Base-by-base conservation (phyloP, 2,329 filamentous ascomycete genomes). In the Arthroderma sp. region DNA sequence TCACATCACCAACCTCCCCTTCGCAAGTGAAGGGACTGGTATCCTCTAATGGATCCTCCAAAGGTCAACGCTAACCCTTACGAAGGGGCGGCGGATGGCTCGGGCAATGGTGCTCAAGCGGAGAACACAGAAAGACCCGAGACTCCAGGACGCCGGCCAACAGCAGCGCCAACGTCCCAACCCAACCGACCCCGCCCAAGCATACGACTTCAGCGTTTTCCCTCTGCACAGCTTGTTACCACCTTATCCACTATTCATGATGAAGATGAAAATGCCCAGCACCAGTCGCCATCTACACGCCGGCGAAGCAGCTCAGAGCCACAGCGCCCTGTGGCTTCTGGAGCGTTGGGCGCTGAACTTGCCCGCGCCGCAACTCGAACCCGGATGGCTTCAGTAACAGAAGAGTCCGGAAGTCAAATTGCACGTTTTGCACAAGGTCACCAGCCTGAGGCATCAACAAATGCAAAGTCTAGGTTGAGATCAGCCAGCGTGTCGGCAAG, bases 281-380 rank as follows among this genome's bases (percentile, higher is more conserved):
- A 61, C 45, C 49, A 52, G 29, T 53, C 51, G 48, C 51, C 57
- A 41, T 50, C 48, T 6, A 56, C 53, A 15, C 59, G 64, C 34
- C 62, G 64, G 36, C 63, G 64, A 50, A 66, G 64, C 49, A 66
- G 50, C 45, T 66, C 64, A 11, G 64, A 66, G 41, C 64, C 64
- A 15, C 62, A 60, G 37, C 60, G 54, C 8, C 56, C 57, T 27
- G 57, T 58, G 32, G 63, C 54, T 52, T 61, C 61, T 15, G 52
- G 53, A 1, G 53, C 60, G 22, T 48, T 50, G 5, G 47, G 54
- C 5, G 43, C 53, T 30, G 46, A 49, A 4, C 40, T 57, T 4
- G 45, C 55, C 29, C 50, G 54, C 27, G 45, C 57, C 40, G 46
- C 51, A 28, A 53, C 54, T 6, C 49, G 49, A 4, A 50, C 45